A percentile compares a stretch with the other conserved stretches of the same genome.
Conservation (phyloP, 23 red algal genomes). For the Porphyridium purpureum region DNA sequence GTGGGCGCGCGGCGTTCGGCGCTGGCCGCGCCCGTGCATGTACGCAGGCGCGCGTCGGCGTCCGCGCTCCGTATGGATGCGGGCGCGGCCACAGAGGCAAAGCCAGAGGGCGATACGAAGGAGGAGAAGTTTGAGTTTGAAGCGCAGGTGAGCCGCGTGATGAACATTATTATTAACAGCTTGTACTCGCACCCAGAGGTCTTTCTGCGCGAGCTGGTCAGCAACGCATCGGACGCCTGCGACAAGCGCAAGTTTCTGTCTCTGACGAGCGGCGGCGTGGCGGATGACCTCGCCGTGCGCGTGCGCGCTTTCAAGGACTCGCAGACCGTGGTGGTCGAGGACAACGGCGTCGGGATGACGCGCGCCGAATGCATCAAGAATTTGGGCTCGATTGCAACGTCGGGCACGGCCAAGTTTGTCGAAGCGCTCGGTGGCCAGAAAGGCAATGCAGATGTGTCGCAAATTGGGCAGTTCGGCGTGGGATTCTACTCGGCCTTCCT, state of each 20-base stretch:
- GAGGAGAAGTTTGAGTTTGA: conserved; percentile 94
- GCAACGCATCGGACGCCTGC: conserved; percentile 89
- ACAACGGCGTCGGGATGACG: conserved; percentile 93
- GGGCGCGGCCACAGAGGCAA: too few relatives aligned
- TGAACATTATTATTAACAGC: conserved; percentile 95
- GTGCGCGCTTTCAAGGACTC: conserved; percentile 71
- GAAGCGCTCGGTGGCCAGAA: conserved; percentile 62
- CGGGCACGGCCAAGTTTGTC: conserved; percentile 90
- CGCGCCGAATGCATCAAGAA: conserved; percentile 82
- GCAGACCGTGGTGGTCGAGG: conserved; percentile 53
- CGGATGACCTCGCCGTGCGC: conserved; percentile 30
- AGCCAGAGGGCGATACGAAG: too few relatives aligned
- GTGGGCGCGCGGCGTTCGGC: too few relatives aligned
- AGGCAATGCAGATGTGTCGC: conserved; percentile 44
- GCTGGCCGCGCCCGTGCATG: too few relatives aligned
- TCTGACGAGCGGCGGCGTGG: conserved; percentile 20
- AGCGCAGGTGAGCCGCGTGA: conserved; percentile 85
- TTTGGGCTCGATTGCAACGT: conserved; percentile 83
- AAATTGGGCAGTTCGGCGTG: conserved; percentile 97
- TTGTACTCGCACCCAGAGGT: conserved; percentile 92
- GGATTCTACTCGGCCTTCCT: conserved; percentile 97
- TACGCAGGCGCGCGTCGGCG: too few relatives aligned
- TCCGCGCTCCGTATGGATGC: too few relatives aligned
- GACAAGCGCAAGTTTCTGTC: conserved; percentile 91
- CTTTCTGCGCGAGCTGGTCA: conserved; percentile 85